Conservation (phyloP, 768 basidiomycete species). For the Cystofilobasidium ferigula region DNA sequence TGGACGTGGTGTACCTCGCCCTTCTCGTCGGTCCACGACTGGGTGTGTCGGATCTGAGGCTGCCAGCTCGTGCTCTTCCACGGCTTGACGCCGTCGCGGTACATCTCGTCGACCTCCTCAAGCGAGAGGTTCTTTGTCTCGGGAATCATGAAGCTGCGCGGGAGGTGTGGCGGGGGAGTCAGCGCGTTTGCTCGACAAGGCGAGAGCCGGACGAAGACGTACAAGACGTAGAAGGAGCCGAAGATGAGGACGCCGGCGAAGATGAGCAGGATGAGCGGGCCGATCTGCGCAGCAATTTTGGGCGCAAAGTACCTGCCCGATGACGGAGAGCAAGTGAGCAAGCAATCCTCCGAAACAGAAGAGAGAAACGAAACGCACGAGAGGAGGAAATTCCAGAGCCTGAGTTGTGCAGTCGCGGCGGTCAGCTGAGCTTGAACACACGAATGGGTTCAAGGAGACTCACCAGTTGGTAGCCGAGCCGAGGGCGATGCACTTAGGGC, state of each 20-base stretch:
- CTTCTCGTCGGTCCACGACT: conserved; percentile 18
- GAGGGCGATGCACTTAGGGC: conserved; percentile 66
- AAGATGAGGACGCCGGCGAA: conserved; percentile 64
- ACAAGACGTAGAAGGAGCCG: conserved; percentile 40
- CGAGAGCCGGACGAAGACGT: background rate
- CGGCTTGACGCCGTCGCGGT: conserved; percentile 45
- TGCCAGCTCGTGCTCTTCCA: conserved; percentile 57
- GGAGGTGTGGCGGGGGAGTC: background rate
- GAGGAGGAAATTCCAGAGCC: conserved; percentile 67
- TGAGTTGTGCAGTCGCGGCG: background rate
- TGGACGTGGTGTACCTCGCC: conserved; percentile 17
- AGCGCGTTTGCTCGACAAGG: background rate
- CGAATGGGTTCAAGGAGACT: background rate
- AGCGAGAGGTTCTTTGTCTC: conserved; percentile 69
- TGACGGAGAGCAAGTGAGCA: too few relatives aligned
- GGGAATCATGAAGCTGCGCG: conserved; percentile 49
- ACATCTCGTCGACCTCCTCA: conserved; percentile 70
- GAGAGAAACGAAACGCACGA: conserved; percentile 31
- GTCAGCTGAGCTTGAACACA: background rate
- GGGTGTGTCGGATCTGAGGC: conserved; percentile 38
- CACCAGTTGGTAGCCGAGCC: conserved; percentile 51
- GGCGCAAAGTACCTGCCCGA: conserved; percentile 51
- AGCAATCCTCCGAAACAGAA: too few relatives aligned
- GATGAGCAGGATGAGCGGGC: conserved; percentile 62
- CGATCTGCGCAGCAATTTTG: conserved; percentile 45